Percentiles rank a stretch among this genome's conserved stretches.
These are phyloP conservation scores for Dissoconium aciculare DNA, from an alignment of 2,329 filamentous ascomycete species.

Conservation along the genomic window DNA sequence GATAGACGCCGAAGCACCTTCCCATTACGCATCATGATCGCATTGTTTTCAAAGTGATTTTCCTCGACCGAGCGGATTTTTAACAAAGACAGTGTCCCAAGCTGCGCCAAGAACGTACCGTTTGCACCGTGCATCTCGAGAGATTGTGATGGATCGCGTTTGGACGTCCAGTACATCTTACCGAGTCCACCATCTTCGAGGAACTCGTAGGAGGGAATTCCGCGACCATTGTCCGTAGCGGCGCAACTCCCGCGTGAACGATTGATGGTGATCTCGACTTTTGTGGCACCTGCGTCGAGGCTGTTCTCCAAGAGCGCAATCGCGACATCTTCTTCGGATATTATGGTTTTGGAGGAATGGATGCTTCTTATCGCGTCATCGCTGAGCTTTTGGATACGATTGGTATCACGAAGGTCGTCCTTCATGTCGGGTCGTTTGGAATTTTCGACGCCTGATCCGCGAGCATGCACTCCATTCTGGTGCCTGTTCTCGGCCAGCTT, in stretches of 20 bases:
- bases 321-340: constrained; percentile 55
- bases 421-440: too few species aligned
- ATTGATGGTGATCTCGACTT: constrained; percentile 56
- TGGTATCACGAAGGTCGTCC: too few species aligned
- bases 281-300: constrained; percentile 61
- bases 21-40: constrained; percentile 56
- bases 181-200: constrained; percentile 52
- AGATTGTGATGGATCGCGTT: constrained; percentile 32
- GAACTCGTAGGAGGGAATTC: constrained; percentile 64
- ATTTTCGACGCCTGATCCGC: too few species aligned
- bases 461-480: too few species aligned
- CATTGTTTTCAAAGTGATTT: constrained; percentile 45
- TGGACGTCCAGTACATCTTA: constrained; percentile 59
- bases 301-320: constrained; percentile 67
- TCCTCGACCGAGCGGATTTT: constrained; percentile 59
- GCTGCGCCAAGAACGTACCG: constrained; percentile 63
- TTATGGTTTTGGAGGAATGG: constrained; percentile 69
- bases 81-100: constrained; percentile 62
- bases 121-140: constrained; percentile 44
- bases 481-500: too few species aligned
- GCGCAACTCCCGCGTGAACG: constrained; percentile 60
- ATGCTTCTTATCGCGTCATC: constrained; percentile 43
- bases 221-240: constrained; percentile 71
- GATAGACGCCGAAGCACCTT: constrained; percentile 46
- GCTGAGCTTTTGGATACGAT: constrained; percentile 17